These are phyloP conservation scores for Canavalia gladiata DNA, from an alignment of 306 rosid species.

Conservation along the genomic window DNA sequence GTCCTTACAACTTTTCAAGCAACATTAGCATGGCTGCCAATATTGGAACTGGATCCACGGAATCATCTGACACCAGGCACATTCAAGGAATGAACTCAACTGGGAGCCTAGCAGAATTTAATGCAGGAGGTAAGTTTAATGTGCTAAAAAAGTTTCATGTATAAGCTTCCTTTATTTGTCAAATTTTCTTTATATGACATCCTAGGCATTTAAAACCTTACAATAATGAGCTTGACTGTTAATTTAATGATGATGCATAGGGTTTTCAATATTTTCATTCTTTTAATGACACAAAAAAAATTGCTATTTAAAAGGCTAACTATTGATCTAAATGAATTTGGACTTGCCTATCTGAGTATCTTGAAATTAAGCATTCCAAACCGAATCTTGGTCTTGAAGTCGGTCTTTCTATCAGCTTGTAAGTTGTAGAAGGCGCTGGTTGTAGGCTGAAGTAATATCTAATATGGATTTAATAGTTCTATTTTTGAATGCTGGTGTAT, in stretches of 20 bases:
- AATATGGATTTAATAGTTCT: slow-evolving; percentile 34
- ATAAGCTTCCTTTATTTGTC: slow-evolving; percentile 24
- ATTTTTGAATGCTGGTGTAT: slow-evolving; percentile 22
- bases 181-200: slow-evolving; percentile 26
- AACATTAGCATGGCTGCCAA: slow-evolving; percentile 57
- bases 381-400: slow-evolving; percentile 33
- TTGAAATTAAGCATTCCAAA: slow-evolving; percentile 19
- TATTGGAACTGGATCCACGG: slow-evolving; percentile 62
- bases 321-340: slow-evolving; percentile 33
- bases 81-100: slow-evolving; percentile 59
- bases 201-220: slow-evolving; percentile 25
- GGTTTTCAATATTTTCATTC: slow-evolving; percentile 26
- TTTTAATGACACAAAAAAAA: slow-evolving; percentile 14
- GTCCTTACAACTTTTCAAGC: slow-evolving; percentile 57
- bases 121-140: slow-evolving; percentile 66
- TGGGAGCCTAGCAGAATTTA: slow-evolving; percentile 67
- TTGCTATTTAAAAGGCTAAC: slow-evolving; percentile 20
- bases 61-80: slow-evolving; percentile 64
- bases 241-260: slow-evolving; percentile 13
- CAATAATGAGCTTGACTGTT: slow-evolving; percentile 35
- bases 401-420: slow-evolving; percentile 25
- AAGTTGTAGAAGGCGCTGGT: slow-evolving; percentile 38
- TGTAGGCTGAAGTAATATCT: slow-evolving; percentile 32
- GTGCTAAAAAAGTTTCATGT: slow-evolving; percentile 24
- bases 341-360: slow-evolving; percentile 37